phyloP scores from a whole-genome alignment of 257 asterid genomes.

The Salvia miltiorrhiza region DNA sequence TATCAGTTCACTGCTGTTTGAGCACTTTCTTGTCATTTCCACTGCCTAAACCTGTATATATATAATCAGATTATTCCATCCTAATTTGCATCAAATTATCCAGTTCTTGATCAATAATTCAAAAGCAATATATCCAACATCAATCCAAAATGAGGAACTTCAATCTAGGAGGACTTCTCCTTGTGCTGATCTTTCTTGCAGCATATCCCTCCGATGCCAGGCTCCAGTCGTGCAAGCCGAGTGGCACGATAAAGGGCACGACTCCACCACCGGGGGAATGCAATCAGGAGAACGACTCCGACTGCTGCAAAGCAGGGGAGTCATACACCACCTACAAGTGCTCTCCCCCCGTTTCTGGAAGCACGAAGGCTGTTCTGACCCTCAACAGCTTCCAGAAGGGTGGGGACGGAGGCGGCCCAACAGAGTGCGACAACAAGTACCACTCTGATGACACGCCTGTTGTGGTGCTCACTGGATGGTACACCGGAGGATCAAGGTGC shows the following conservation, averaged over 20 bases:
- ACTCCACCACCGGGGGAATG: constrained; percentile 45
- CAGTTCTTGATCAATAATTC: not conserved
- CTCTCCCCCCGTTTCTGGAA: constrained; percentile 28
- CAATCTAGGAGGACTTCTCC: not conserved
- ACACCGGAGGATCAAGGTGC: constrained; percentile 32
- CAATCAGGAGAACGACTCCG: constrained; percentile 36
- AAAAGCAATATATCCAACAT: not conserved
- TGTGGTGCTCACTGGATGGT: constrained; percentile 47
- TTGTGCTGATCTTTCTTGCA: constrained; percentile 20
- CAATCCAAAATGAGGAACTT: constrained; percentile 14
- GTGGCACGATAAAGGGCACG: constrained; percentile 31
- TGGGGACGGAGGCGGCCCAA: constrained; percentile 44
- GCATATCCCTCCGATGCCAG: constrained; percentile 10
- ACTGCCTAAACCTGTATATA: not conserved
- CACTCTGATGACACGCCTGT: constrained; percentile 37
- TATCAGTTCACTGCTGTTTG: too few relatives aligned
- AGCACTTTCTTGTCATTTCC: constrained; percentile 19
- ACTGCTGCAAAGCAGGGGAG: constrained; percentile 32
- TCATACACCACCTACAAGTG: constrained; percentile 35
- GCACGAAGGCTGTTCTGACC: constrained; percentile 36
- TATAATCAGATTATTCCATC: not conserved
- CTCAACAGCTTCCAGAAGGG: constrained; percentile 44
- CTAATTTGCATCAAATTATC: constrained; percentile 3
- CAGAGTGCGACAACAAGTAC: constrained; percentile 39
- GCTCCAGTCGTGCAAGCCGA: constrained; percentile 32